phyloP scores from a whole-genome alignment of 495 filamentous ascomycete genomes.

The Hypoxylon crocopeplum region DNA sequence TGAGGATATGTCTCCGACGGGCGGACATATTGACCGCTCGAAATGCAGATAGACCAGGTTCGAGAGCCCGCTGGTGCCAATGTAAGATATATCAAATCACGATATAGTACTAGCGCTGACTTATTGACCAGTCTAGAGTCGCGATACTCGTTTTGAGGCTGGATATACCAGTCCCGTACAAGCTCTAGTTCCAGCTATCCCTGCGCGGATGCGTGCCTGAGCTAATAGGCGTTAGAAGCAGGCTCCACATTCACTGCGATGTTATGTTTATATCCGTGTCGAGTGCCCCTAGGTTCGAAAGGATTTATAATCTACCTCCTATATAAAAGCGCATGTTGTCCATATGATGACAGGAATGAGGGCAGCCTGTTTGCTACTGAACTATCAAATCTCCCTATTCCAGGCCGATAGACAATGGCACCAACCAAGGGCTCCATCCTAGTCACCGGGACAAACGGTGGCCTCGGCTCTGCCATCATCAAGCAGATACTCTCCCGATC shows the following conservation, averaged over 20 bases:
- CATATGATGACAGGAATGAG: too few relatives aligned
- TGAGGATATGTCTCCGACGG: background rate
- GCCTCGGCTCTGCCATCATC: slow-evolving; percentile 56
- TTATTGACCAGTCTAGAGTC: too few relatives aligned
- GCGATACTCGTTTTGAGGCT: too few relatives aligned
- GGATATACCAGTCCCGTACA: too few relatives aligned
- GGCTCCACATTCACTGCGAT: background rate
- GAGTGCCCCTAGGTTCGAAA: background rate
- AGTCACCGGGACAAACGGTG: slow-evolving; percentile 61
- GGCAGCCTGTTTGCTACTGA: too few relatives aligned
- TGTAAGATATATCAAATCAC: too few relatives aligned
- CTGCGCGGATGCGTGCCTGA: background rate
- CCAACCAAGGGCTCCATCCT: slow-evolving; percentile 53
- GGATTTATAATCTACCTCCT: too few relatives aligned
- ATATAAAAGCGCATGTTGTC: slow-evolving; percentile 9
- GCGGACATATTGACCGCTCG: slow-evolving; percentile 7
- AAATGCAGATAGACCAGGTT: background rate
- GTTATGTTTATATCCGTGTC: background rate
- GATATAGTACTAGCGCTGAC: too few relatives aligned
- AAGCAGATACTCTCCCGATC: slow-evolving; percentile 52
- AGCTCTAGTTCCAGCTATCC: background rate
- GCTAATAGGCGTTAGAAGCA: too few relatives aligned
- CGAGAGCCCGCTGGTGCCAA: too few relatives aligned
- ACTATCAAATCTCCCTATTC: background rate
- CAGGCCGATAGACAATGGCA: slow-evolving; percentile 19